These are phyloP conservation scores for Erucastrum elatum DNA, from an alignment of 345 rosid genomes.

Conservation along the genomic window DNA sequence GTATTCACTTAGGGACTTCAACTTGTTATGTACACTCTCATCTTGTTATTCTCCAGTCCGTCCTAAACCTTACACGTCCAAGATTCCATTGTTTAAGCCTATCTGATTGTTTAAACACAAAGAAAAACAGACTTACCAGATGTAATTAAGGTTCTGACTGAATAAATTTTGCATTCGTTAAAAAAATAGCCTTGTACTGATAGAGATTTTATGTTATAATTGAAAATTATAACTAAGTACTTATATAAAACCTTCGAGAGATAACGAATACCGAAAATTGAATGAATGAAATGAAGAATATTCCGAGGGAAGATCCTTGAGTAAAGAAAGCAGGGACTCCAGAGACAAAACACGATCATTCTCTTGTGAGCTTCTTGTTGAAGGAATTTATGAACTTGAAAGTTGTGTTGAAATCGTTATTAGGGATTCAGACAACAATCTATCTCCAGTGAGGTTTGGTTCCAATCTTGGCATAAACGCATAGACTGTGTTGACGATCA, in stretches of 20 bases:
- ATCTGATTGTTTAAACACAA: no score
- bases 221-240: neutral
- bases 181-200: no score
- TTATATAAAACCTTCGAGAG: neutral
- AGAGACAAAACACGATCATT: neutral
- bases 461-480: neutral
- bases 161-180: no score
- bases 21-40: slow-evolving; percentile 32
- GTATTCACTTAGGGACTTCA: slow-evolving; percentile 41
- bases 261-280: neutral
- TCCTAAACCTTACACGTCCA: slow-evolving; percentile 30
- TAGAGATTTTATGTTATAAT: no score
- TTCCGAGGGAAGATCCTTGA: neutral
- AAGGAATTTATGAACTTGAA: neutral
- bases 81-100: neutral
- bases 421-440: neutral
- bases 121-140: no score
- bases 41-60: slow-evolving; percentile 29
- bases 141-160: no score
- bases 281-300: neutral
- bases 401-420: neutral
- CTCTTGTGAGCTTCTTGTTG: neutral
- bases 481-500: neutral
- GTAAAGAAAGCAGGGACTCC: neutral
- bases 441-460: neutral